Evolutionary conservation across 2,329 filamentous ascomycete genomes (phyloP), one percentile per base, ranked within the genome.

Genomic region (Pezicula carpinea): DNA sequence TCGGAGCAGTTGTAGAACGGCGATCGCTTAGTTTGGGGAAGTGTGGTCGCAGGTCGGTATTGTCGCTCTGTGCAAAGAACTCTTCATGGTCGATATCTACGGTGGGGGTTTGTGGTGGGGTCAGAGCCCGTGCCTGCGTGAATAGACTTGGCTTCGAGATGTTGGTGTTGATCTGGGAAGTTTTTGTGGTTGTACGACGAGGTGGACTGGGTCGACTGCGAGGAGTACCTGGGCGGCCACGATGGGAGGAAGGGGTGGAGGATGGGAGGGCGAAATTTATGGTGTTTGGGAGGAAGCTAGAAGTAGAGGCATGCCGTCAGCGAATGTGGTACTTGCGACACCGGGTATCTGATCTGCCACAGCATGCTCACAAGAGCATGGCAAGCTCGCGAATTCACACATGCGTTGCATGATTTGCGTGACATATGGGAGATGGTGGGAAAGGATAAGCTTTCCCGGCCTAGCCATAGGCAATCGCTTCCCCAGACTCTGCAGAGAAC

Each of bases 231-330:
- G 21, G 14, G 43, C 39, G 50, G 48, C 22, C 41, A 43, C 38
- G 55, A 39, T 36, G 52, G 38, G 40, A 69, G 48, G 66, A 69
- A 43, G 72, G 71, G 26, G 73, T 75, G 48, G 51, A 59, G 33
- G 75, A 74, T 10, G 80, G 79, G 47, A 87, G 75, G 57, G 84
- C 83, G 66, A 97, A 97, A 66, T 95, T 84, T 61, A 96, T 76
- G 34, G 92, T 97, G 66, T 95, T 91, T 29, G 92, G 92, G 31
- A 96, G 79, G 64, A 96, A 96, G 48, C 91, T 96, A 63, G n/a
- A 13, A 23, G 26, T 13, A 46, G 14, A 38, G n/a, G n/a, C 11
- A 6, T 26, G 4, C 6, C 11, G 6, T 26, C 23, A 26, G 23
- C 23, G 23, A 26, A 6, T 26, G 23, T 6, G 3, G 23, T 26